Percentiles rank a stretch among this genome's conserved stretches.
Evolutionary conservation across 176 grass and related monocot species (phyloP).

Genomic region (Dendrocalamus sinicus): DNA sequence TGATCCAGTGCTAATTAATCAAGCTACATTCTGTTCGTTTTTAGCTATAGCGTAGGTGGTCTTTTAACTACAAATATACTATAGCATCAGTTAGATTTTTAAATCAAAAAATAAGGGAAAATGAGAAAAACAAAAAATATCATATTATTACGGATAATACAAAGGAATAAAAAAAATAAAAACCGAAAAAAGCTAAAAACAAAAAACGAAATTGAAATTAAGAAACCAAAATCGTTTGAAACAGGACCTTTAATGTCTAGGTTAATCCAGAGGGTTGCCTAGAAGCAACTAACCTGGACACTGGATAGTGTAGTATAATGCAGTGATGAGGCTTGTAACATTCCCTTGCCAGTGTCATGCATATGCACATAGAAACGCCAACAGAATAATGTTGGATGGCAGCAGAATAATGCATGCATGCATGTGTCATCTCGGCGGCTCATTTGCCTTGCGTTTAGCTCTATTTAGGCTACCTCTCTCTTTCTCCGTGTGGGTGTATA

Average conservation of each 20-base stretch:
- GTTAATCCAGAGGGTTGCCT: conserved; percentile 6
- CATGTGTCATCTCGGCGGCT: background rate
- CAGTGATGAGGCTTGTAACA: background rate
- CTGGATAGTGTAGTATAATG: background rate
- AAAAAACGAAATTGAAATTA: no score
- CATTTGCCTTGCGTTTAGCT: background rate
- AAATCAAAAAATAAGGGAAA: no score
- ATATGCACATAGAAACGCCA: conserved; percentile 3
- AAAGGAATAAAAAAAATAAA: no score
- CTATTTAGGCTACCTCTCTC: background rate
- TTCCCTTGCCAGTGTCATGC: background rate
- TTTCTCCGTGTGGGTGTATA: background rate
- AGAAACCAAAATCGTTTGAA: no score
- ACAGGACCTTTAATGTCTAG: background rate
- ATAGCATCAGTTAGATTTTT: no score
- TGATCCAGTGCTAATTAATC: background rate
- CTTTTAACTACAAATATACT: background rate
- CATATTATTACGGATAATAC: no score
- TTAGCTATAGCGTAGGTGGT: conserved; percentile 1
- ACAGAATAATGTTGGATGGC: conserved; percentile 10
- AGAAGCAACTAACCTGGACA: conserved; percentile 34
- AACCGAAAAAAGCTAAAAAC: no score
- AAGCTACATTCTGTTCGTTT: background rate
- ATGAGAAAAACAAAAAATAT: no score
- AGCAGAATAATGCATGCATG: background rate